Percentiles rank a stretch among this genome's conserved stretches.
These are phyloP conservation scores for Epicoccum nigrum DNA, from an alignment of 2,329 filamentous ascomycete genomes.

Conservation along the genomic window DNA sequence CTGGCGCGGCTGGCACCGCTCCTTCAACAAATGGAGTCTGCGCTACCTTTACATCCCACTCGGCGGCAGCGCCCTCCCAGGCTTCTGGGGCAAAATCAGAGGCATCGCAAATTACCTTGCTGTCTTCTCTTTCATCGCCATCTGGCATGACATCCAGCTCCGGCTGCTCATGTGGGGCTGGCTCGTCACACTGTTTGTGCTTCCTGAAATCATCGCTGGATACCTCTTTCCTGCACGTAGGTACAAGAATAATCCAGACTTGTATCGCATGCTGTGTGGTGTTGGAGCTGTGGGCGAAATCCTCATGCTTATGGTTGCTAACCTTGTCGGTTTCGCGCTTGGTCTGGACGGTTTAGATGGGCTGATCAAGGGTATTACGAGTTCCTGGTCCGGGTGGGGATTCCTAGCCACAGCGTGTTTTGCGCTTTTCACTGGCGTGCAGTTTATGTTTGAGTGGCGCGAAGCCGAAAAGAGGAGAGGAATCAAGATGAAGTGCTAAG, in stretches of 20 bases:
- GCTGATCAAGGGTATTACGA: slow-evolving; percentile 76
- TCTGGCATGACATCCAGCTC: slow-evolving; percentile 97
- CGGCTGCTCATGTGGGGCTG: slow-evolving; percentile 94
- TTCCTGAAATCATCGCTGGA: slow-evolving; percentile 80
- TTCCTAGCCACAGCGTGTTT: slow-evolving; percentile 75
- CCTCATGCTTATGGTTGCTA: slow-evolving; percentile 94
- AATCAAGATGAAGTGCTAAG: slow-evolving; percentile 79
- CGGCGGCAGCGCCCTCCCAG: slow-evolving; percentile 65
- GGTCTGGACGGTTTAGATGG: slow-evolving; percentile 85
- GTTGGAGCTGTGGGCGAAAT: slow-evolving; percentile 82
- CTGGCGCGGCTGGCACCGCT: slow-evolving; percentile 96
- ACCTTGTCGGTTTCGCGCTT: slow-evolving; percentile 92
- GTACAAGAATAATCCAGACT: slow-evolving; percentile 72
- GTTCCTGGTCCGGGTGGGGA: slow-evolving; percentile 73
- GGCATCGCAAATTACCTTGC: slow-evolving; percentile 77
- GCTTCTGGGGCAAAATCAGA: slow-evolving; percentile 54
- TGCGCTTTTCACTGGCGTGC: slow-evolving; percentile 82
- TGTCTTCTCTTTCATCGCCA: slow-evolving; percentile 94
- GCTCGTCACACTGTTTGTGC: slow-evolving; percentile 91
- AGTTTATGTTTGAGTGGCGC: slow-evolving; percentile 96
- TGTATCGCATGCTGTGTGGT: slow-evolving; percentile 81
- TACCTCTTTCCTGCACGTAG: slow-evolving; percentile 74
- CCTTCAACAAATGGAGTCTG: slow-evolving; percentile 92
- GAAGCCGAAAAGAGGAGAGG: slow-evolving; percentile 84
- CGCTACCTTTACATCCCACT: slow-evolving; percentile 94